Conservation (phyloP, 129 eudicot species). For the Helichrysum umbraculigerum region DNA sequence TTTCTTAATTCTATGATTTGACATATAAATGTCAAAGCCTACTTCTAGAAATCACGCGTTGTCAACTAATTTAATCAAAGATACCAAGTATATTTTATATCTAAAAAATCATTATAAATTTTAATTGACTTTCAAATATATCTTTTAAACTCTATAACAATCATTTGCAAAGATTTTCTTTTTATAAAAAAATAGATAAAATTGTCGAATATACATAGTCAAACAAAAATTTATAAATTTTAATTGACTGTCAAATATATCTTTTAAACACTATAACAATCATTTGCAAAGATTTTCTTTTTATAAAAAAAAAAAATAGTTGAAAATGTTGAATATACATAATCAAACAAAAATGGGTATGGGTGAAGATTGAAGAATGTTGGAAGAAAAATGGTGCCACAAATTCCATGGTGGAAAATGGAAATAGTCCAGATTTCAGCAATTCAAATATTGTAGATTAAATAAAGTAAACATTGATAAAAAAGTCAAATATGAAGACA, state of each 20-base stretch:
- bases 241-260: too few species aligned
- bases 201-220: too few species aligned
- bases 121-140: not conserved
- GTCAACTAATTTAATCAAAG: not conserved
- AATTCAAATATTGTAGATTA: slow-evolving; percentile 11
- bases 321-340: too few species aligned
- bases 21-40: slow-evolving; percentile 5
- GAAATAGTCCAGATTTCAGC: slow-evolving; percentile 34
- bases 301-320: too few species aligned
- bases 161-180: too few species aligned
- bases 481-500: slow-evolving; percentile 39
- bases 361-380: slow-evolving; percentile 34
- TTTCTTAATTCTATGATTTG: slow-evolving; percentile 2
- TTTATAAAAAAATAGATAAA: too few species aligned
- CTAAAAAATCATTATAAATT: not conserved
- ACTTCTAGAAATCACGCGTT: slow-evolving; percentile 22
- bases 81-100: not conserved
- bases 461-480: slow-evolving; percentile 22
- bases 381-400: slow-evolving; percentile 20
- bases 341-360: not conserved
- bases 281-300: too few species aligned
- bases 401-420: slow-evolving; percentile 32
- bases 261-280: too few species aligned
- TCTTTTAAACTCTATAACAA: not conserved
- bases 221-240: not conserved